These are phyloP conservation scores for Diplogelasinospora grovesii DNA, from an alignment of 495 filamentous ascomycete genomes.

Conservation along the genomic window DNA sequence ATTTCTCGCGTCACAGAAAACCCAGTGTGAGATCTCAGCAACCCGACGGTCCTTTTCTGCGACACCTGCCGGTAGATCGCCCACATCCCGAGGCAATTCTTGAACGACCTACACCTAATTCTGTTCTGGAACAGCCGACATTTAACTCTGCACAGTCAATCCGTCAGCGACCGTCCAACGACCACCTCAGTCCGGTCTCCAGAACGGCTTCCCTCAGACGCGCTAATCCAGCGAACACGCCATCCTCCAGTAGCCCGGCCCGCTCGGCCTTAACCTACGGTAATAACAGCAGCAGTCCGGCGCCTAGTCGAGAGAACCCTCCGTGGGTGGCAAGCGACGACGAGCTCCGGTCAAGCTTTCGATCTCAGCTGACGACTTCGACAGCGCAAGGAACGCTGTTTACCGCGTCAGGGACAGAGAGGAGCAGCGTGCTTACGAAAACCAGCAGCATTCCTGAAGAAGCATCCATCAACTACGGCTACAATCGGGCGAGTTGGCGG, in stretches of 20 bases:
- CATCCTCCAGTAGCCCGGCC: neutral
- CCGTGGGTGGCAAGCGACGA: slow-evolving; percentile 39
- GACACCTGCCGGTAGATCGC: slow-evolving; percentile 16
- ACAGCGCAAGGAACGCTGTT: slow-evolving; percentile 60
- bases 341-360: slow-evolving; percentile 62
- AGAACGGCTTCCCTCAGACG: slow-evolving; percentile 17
- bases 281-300: slow-evolving; percentile 11
- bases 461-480: slow-evolving; percentile 44
- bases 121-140: too few species aligned
- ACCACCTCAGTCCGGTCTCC: slow-evolving; percentile 14
- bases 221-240: slow-evolving; percentile 13
- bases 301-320: slow-evolving; percentile 32
- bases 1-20: slow-evolving; percentile 47
- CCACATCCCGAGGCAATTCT: slow-evolving; percentile 22
- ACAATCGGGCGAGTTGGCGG: slow-evolving; percentile 43
- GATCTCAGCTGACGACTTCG: slow-evolving; percentile 60
- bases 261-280: slow-evolving; percentile 12
- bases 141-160: too few species aligned
- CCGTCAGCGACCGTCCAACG: slow-evolving; percentile 27
- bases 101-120: slow-evolving; percentile 24
- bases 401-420: slow-evolving; percentile 74
- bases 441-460: slow-evolving; percentile 61
- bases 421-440: slow-evolving; percentile 75
- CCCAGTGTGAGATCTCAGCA: slow-evolving; percentile 37
- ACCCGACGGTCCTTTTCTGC: slow-evolving; percentile 27